phyloP scores from a whole-genome alignment of 306 rosid species.

The Vigna angularis region DNA sequence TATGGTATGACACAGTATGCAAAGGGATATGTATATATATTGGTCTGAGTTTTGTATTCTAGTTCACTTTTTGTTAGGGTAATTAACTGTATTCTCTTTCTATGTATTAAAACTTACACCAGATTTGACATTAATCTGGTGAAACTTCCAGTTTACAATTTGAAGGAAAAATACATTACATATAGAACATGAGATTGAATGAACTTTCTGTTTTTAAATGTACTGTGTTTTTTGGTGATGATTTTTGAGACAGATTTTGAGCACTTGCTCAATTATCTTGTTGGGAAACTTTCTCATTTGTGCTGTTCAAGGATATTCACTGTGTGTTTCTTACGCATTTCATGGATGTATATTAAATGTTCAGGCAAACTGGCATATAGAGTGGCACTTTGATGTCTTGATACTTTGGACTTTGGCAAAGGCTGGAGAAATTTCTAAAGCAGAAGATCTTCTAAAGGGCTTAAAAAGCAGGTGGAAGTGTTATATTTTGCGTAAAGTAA shows the following conservation, averaged over 20 bases:
- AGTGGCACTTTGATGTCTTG: conserved; percentile 80
- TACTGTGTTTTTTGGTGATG: conserved; percentile 27
- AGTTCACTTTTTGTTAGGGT: not conserved
- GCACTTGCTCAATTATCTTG: conserved; percentile 8
- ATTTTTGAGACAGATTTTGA: conserved; percentile 25
- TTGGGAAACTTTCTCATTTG: conserved; percentile 9
- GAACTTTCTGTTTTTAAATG: not conserved
- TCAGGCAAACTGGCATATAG: conserved; percentile 83
- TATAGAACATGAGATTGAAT: not conserved
- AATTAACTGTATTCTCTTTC: conserved; percentile 17
- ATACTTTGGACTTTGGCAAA: conserved; percentile 76
- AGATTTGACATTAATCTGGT: not conserved
- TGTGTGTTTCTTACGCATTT: conserved; percentile 20
- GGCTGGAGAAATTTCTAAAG: conserved; percentile 60
- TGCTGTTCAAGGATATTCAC: conserved; percentile 14
- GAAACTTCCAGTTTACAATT: not conserved
- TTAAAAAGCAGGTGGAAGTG: conserved; percentile 67
- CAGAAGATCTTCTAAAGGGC: conserved; percentile 73
- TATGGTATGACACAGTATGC: not conserved
- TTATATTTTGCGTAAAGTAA: conserved; percentile 19
- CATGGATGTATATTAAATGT: conserved; percentile 4
- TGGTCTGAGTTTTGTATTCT: conserved; percentile 26
- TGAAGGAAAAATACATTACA: not conserved
- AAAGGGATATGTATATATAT: not conserved
- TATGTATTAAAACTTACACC: not conserved